These are phyloP conservation scores for Mrakia blollopis DNA, from an alignment of 768 basidiomycete genomes.

Conservation along the genomic window DNA sequence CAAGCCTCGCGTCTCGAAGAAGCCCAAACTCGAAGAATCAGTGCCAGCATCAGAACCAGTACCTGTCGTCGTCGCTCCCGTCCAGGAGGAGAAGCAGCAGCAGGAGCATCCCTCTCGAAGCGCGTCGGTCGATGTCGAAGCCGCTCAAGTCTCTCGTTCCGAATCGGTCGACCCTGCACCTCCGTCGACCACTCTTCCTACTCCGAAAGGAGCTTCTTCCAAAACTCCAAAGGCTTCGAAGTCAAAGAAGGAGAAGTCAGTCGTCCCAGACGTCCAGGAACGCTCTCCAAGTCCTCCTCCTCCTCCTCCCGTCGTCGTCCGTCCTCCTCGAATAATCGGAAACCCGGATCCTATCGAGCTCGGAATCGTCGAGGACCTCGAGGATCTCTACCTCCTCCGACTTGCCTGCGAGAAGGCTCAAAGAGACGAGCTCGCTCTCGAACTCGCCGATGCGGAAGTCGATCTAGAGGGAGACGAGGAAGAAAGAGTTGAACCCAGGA, in stretches of 20 bases:
- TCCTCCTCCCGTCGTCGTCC: neutral
- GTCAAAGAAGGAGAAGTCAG: neutral
- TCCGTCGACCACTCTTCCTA: neutral
- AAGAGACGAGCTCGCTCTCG: constrained; percentile 30
- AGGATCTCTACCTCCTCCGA: constrained; percentile 69
- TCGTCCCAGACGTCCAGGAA: neutral
- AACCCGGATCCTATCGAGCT: constrained; percentile 45
- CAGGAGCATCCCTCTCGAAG: neutral
- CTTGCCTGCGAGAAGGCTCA: constrained; percentile 41
- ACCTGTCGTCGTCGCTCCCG: neutral
- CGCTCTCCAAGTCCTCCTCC: neutral
- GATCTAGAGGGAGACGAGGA: constrained; percentile 34
- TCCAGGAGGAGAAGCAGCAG: neutral
- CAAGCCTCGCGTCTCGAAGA: neutral
- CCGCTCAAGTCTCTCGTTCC: neutral
- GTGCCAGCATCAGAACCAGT: neutral
- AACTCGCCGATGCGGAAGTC: constrained; percentile 33
- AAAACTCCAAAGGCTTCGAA: neutral
- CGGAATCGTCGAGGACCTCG: constrained; percentile 75
- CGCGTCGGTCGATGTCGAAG: neutral
- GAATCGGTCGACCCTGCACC: neutral
- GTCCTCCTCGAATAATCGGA: neutral
- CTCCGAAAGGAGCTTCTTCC: neutral
- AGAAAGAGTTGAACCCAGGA: constrained; percentile 32
- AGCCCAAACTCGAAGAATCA: neutral